Evolutionary conservation across 495 filamentous ascomycete species (phyloP), one percentile per base, ranked within the genome.

Genomic region (Aspergillus incahuasiensis): DNA sequence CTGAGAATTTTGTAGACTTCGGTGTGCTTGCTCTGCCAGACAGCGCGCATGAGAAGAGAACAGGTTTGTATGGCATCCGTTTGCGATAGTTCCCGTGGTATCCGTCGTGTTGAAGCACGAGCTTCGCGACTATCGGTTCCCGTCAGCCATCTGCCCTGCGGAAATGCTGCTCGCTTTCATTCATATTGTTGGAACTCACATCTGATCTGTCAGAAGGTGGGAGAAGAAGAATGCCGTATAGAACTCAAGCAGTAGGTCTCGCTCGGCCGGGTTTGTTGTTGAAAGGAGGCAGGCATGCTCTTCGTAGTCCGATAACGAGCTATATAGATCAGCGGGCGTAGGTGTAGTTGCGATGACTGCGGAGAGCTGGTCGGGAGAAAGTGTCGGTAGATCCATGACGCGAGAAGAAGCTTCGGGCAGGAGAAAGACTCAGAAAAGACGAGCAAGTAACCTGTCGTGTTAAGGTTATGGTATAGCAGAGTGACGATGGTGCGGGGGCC

Each of bases 221-320:
- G 78, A 68, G 49, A 82, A 70, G 54, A 82, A 73, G 51, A 79
- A 81, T 28, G 67, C 67, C n/a, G 75, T 72, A 41, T 80, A 82
- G 55, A 71, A 82, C 8, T 71, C 52, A 59, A 73, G 74, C 12
- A 82, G 57, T 9, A 77, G 55, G 25, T 73, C 55, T 8, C 59
- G 44, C 39, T 71, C 61, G 7, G 57, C 58, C 0, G 50, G 44
- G 35, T 60, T 56, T 12, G 60, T 50, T 22, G 66, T 43, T 35
- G 65, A 61, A 22, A 75, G 60, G 5, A 73, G 64, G 39, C 62
- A 70, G 25, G 77, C 74, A 42, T 73, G 60, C 30, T 59, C 57
- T 59, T 80, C 80, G 39, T 81, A 79, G 35, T 71, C 61, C 11
- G 74, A 71, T 32, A 80, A 60, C 28, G 68, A 62, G 20, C 75